These are phyloP conservation scores for Pelargonium exstipulatum DNA, from an alignment of 441 rosid species.

Conservation along the genomic window DNA sequence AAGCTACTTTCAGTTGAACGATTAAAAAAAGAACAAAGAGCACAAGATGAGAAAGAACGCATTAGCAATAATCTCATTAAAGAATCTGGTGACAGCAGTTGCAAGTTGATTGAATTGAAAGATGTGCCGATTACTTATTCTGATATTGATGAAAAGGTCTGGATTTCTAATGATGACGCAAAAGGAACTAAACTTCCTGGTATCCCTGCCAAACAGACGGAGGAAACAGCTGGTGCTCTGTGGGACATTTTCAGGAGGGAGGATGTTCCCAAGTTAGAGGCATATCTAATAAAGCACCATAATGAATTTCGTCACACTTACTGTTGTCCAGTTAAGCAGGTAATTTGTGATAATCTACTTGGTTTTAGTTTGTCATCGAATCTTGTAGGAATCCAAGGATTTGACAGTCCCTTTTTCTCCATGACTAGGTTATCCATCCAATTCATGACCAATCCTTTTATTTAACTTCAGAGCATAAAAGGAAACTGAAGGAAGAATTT, in stretches of 20 bases:
- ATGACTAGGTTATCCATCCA: slow-evolving; percentile 61
- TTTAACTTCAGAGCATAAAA: slow-evolving; percentile 63
- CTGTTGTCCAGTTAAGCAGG: slow-evolving; percentile 62
- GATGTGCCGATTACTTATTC: slow-evolving; percentile 14
- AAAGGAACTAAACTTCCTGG: slow-evolving; percentile 3
- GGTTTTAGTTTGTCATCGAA: too few species aligned
- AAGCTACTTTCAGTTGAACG: not conserved
- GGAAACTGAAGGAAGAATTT: slow-evolving; percentile 65
- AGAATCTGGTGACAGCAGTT: slow-evolving; percentile 15
- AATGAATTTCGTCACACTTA: slow-evolving; percentile 72
- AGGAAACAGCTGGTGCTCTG: slow-evolving; percentile 43
- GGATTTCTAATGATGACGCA: slow-evolving; percentile 13
- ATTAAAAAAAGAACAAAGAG: not conserved
- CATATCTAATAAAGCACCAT: slow-evolving; percentile 59
- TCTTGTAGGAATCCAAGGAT: too few species aligned
- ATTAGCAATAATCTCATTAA: not conserved
- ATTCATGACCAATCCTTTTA: slow-evolving; percentile 80
- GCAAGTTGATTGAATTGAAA: slow-evolving; percentile 14
- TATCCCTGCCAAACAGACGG: not conserved
- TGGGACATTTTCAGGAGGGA: slow-evolving; percentile 95
- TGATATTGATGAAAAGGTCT: too few species aligned
- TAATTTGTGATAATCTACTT: slow-evolving; percentile 12
- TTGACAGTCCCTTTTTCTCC: slow-evolving; percentile 7
- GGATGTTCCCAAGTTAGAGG: slow-evolving; percentile 70
- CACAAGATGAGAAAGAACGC: too few species aligned